A percentile compares a stretch with the other conserved stretches of the same genome.
These are phyloP conservation scores for Eimeria mitis DNA, from an alignment of 169 alveolate genomes.

Conservation along the genomic window DNA sequence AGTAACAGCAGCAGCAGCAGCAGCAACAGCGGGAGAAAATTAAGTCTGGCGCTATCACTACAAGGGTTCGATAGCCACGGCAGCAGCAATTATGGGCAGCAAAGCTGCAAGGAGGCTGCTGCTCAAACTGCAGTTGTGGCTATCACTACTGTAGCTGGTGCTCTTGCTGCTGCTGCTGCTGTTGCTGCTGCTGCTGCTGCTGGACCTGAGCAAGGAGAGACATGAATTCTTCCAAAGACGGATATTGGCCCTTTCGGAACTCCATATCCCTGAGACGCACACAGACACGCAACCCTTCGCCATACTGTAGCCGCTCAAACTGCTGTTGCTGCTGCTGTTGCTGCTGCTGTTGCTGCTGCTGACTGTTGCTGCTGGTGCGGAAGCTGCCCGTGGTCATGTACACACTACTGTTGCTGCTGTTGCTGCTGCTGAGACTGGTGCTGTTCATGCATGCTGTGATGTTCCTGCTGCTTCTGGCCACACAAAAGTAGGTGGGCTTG, in stretches of 20 bases:
- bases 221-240: conserved; percentile 13
- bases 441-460: too few relatives aligned
- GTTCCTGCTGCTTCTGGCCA: background rate
- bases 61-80: background rate
- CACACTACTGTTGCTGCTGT: background rate
- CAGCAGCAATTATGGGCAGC: background rate
- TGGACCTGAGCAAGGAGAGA: conserved; percentile 31
- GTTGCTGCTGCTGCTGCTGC: conserved; percentile 20
- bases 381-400: background rate
- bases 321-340: conserved; percentile 32
- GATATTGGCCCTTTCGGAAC: conserved; percentile 51
- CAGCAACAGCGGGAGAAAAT: background rate
- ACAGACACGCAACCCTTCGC: background rate
- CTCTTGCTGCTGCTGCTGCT: conserved; percentile 10
- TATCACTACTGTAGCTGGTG: background rate
- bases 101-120: background rate
- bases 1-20: background rate
- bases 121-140: background rate
- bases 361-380: background rate
- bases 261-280: conserved; percentile 22
- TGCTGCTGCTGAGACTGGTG: background rate
- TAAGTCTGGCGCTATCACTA: background rate
- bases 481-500: background rate
- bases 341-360: background rate
- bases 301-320: background rate